These are phyloP conservation scores for Alternaria gaisen DNA, from an alignment of 2,329 filamentous ascomycete genomes.

Conservation along the genomic window DNA sequence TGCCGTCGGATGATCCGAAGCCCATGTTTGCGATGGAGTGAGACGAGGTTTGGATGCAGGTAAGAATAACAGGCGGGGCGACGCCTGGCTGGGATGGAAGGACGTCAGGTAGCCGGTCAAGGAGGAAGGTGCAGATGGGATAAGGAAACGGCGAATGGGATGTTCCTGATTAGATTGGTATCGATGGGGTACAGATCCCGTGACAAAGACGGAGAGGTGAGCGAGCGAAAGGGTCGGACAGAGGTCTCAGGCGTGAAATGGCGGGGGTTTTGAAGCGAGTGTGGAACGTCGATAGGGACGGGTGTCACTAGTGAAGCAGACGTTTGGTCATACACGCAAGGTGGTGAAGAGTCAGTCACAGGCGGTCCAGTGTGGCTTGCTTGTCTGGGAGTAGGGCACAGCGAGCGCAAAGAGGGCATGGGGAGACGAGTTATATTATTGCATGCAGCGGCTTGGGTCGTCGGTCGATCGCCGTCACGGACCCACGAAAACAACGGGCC, in stretches of 20 bases:
- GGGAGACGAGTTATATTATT: slow-evolving; percentile 42
- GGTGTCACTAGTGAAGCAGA: slow-evolving; percentile 44
- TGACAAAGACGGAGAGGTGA: slow-evolving; percentile 17
- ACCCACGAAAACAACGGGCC: slow-evolving; percentile 34
- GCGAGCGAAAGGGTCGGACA: slow-evolving; percentile 26
- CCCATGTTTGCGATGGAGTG: slow-evolving; percentile 27
- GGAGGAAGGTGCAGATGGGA: slow-evolving; percentile 27
- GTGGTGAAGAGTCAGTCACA: slow-evolving; percentile 24
- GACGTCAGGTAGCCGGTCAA: neutral
- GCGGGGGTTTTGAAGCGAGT: slow-evolving; percentile 42
- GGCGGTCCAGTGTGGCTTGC: slow-evolving; percentile 38
- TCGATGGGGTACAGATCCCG: slow-evolving; percentile 18
- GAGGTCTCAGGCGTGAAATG: slow-evolving; percentile 24
- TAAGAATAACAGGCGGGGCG: slow-evolving; percentile 32
- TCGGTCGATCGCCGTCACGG: slow-evolving; percentile 24
- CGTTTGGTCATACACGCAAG: slow-evolving; percentile 10
- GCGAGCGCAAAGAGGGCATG: slow-evolving; percentile 24
- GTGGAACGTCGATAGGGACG: slow-evolving; percentile 39
- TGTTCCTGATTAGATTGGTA: slow-evolving; percentile 1
- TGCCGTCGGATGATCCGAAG: slow-evolving; percentile 39
- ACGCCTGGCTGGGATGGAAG: slow-evolving; percentile 14
- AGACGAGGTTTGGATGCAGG: slow-evolving; percentile 23
- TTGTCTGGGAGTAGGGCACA: slow-evolving; percentile 15
- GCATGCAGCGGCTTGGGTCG: slow-evolving; percentile 31
- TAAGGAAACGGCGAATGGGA: neutral